Percentiles rank a stretch among this genome's conserved stretches.
Conservation (phyloP, 116 monocot genomes). For the Zostera marina region DNA sequence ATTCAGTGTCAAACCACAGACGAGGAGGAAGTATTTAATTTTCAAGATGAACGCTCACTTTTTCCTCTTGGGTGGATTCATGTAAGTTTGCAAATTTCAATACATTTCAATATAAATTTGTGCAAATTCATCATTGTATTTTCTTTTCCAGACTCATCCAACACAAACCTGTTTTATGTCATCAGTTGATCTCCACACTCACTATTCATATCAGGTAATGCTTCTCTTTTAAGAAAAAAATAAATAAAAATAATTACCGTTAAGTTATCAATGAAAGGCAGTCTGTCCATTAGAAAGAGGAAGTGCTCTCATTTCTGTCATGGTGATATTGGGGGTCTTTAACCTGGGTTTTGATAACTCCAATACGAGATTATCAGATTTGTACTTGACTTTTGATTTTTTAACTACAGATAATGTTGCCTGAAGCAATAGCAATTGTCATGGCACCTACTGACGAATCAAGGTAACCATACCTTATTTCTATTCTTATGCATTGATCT, state of each 20-base stretch:
- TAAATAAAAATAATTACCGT: neutral
- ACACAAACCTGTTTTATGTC: slow-evolving; percentile 99
- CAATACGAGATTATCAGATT: no score
- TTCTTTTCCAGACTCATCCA: slow-evolving; percentile 78
- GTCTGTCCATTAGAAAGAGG: no score
- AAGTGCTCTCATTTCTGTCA: no score
- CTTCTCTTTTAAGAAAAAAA: neutral
- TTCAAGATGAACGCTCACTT: slow-evolving; percentile 80
- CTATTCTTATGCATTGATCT: neutral
- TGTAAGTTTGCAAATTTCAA: slow-evolving; percentile 39
- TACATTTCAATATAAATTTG: no score
- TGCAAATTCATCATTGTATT: neutral
- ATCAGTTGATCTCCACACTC: slow-evolving; percentile 99
- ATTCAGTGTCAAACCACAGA: slow-evolving; percentile 91
- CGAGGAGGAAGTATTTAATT: slow-evolving; percentile 97
- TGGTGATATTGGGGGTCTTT: no score
- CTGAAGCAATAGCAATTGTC: slow-evolving; percentile 97
- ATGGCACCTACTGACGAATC: slow-evolving; percentile 94
- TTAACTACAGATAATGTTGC: slow-evolving; percentile 80
- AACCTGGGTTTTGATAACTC: no score
- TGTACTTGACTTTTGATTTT: neutral
- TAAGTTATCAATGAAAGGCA: neutral
- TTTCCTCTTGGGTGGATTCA: slow-evolving; percentile 99
- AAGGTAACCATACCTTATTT: slow-evolving; percentile 33
- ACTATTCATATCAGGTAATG: slow-evolving; percentile 96